Evolutionary conservation across 768 basidiomycete genomes (phyloP).

Genomic region (Termitomyces sp.): DNA sequence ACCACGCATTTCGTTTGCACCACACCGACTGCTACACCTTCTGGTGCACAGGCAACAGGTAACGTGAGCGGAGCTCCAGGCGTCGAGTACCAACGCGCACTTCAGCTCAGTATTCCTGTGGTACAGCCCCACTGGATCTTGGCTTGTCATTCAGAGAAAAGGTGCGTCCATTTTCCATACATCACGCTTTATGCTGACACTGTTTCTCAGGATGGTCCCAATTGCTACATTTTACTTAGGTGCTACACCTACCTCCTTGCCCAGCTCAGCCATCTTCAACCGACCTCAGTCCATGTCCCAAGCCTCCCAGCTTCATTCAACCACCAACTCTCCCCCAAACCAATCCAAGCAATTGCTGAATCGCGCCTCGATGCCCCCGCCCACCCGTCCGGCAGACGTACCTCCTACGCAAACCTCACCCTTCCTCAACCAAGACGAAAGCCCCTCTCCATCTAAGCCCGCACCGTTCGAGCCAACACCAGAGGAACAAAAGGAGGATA

Average conservation of each 20-base stretch:
- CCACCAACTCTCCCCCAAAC: slow-evolving; percentile 28
- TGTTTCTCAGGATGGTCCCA: slow-evolving; percentile 66
- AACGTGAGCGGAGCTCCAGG: slow-evolving; percentile 56
- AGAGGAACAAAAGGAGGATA: slow-evolving; percentile 40
- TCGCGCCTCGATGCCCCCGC: slow-evolving; percentile 65
- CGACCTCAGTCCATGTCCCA: slow-evolving; percentile 79
- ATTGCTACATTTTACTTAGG: slow-evolving; percentile 83
- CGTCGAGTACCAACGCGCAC: slow-evolving; percentile 90
- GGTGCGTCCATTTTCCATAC: slow-evolving; percentile 37
- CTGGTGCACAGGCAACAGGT: slow-evolving; percentile 50
- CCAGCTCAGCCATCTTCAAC: slow-evolving; percentile 32
- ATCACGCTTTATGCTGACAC: background rate
- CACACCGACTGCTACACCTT: slow-evolving; percentile 67
- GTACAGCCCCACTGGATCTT: slow-evolving; percentile 95
- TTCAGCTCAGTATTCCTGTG: slow-evolving; percentile 90
- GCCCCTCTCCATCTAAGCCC: slow-evolving; percentile 16
- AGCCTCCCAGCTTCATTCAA: slow-evolving; percentile 43
- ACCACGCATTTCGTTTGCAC: slow-evolving; percentile 98
- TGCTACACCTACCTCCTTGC: slow-evolving; percentile 43
- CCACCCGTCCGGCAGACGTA: slow-evolving; percentile 38
- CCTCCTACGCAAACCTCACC: slow-evolving; percentile 33
- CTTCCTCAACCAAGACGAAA: slow-evolving; percentile 35
- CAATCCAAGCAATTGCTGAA: slow-evolving; percentile 32
- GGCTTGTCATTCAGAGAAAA: slow-evolving; percentile 80
- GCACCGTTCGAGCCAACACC: slow-evolving; percentile 44